Evolutionary conservation across 306 rosid genomes (phyloP).

Genomic region (Cucumis sativus): Cucumber_9930_V3 NC_026659.2:445501-446000

Average conservation of each 20-base stretch:
- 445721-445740: slow-evolving; percentile 84
- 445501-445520: slow-evolving; percentile 77
- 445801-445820: slow-evolving; percentile 2
- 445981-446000: background rate
- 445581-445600: slow-evolving; percentile 87
- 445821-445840: background rate
- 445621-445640: slow-evolving; percentile 90
- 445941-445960: background rate
- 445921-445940: background rate
- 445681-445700: slow-evolving; percentile 97
- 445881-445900: background rate
- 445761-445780: slow-evolving; percentile 70
- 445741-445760: slow-evolving; percentile 99
- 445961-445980: background rate
- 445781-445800: slow-evolving; percentile 40
- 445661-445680: slow-evolving; percentile 86
- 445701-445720: slow-evolving; percentile 62
- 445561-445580: slow-evolving; percentile 93
- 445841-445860: background rate
- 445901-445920: background rate
- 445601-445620: slow-evolving; percentile 81
- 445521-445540: slow-evolving; percentile 82
- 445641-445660: slow-evolving; percentile 81
- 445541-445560: slow-evolving; percentile 94
- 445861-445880: background rate